A percentile compares a stretch with the other conserved stretches of the same genome.
phyloP scores from a whole-genome alignment of 2,329 filamentous ascomycete genomes.

The Juglanconis juglandina region DNA sequence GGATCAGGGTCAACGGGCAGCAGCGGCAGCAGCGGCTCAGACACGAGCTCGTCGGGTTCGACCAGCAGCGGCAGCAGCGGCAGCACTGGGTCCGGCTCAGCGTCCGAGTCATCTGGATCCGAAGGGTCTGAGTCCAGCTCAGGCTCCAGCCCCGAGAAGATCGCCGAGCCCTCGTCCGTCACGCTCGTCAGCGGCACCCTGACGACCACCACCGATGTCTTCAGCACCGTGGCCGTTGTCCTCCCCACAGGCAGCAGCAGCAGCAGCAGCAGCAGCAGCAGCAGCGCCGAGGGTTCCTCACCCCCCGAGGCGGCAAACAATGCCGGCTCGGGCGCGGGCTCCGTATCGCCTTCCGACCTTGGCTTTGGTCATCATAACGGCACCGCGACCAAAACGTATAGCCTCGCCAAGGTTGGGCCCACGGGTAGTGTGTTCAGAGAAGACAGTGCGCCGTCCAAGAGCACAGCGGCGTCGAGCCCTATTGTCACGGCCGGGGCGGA shows the following conservation, averaged over 20 bases:
- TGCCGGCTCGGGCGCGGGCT: constrained; percentile 10
- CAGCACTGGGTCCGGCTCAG: background rate
- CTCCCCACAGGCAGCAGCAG: background rate
- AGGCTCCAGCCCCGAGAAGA: background rate
- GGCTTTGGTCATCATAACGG: background rate
- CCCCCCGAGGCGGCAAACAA: constrained; percentile 10
- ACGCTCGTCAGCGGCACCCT: background rate
- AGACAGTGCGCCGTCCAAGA: background rate
- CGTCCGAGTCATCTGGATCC: background rate
- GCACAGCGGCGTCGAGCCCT: background rate
- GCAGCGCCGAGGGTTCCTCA: background rate
- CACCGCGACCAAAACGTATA: constrained; percentile 10
- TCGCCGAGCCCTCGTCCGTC: background rate
- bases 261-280: constrained; percentile 13
- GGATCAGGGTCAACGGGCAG: background rate
- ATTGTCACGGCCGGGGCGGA: constrained; percentile 14
- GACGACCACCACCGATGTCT: background rate
- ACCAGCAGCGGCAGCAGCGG: background rate
- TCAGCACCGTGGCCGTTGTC: background rate
- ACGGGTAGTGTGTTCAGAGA: background rate
- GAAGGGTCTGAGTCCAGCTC: background rate
- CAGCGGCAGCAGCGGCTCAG: background rate
- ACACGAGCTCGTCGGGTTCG: too few relatives aligned
- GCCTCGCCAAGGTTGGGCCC: constrained; percentile 11
- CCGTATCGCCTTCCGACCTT: background rate